Base-by-base conservation (phyloP, 163 green algal species). In the Smithsoniella earleae region DNA sequence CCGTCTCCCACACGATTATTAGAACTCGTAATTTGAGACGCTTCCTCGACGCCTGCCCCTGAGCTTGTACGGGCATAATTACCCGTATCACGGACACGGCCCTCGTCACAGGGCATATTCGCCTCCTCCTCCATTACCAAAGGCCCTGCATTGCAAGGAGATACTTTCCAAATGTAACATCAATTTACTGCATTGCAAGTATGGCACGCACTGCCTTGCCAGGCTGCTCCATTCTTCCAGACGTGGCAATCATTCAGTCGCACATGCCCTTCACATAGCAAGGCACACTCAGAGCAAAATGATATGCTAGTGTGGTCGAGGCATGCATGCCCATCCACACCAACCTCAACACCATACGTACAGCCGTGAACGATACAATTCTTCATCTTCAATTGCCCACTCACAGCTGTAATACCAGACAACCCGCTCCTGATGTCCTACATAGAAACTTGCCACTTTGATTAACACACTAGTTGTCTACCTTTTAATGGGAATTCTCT, bases 71-170 rank as follows among this genome's bases (percentile, higher is more conserved):
- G n/a, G n/a, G n/a, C n/a, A n/a, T n/a, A n/a, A n/a, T n/a, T n/a
- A n/a, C n/a, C n/a, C n/a, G n/a, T n/a, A n/a, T n/a, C n/a, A n/a
- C n/a, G n/a, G n/a, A n/a, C n/a, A n/a, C n/a, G n/a, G n/a, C n/a
- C n/a, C n/a, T n/a, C n/a, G n/a, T n/a, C n/a, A n/a, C n/a, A n/a
- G n/a, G n/a, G n/a, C n/a, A n/a, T n/a, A n/a, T n/a, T n/a, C n/a
- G n/a, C 40, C 13, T 69, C 25, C 8, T 69, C 58, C 58, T 69
- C 58, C 58, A 69, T 69, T 31, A 69, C 58, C 22, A 69, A n/a
- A 8, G 58, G 58, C 58, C 58, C 58, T 69, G 58, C 31, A 69
- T 38, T 13, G n/a, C n/a, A n/a, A n/a, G n/a, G n/a, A n/a, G n/a
- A n/a, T n/a, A n/a, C n/a, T n/a, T n/a, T n/a, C n/a, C n/a, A n/a